A percentile compares a stretch with the other conserved stretches of the same genome.
These are phyloP conservation scores for Elaphomyces granulatus DNA, from an alignment of 495 filamentous ascomycete species.

Conservation along the genomic window DNA sequence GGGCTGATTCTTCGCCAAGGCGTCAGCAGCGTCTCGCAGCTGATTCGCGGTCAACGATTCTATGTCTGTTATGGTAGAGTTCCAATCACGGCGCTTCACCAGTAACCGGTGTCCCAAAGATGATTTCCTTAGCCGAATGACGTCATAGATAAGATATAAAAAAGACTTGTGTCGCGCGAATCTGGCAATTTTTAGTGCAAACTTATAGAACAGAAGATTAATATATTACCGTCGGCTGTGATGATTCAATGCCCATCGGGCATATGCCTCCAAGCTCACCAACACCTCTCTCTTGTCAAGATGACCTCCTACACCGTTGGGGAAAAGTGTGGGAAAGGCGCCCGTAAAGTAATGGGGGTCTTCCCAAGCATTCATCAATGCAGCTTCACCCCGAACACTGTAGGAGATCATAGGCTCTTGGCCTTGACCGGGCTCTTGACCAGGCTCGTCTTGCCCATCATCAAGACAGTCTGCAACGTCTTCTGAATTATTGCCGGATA, in stretches of 20 bases:
- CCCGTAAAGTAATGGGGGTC: constrained; percentile 9
- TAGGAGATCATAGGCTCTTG: not conserved
- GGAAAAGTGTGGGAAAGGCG: constrained; percentile 12
- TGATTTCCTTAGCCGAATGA: constrained; percentile 5
- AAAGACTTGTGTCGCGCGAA: constrained; percentile 7
- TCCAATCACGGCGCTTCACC: constrained; percentile 3
- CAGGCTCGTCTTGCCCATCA: no score
- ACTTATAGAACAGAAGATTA: not conserved
- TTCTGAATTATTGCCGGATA: no score
- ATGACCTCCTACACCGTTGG: constrained; percentile 11
- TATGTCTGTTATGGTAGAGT: not conserved
- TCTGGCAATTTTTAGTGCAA: not conserved
- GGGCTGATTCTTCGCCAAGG: not conserved
- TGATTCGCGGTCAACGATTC: constrained; percentile 1
- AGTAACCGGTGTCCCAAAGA: constrained; percentile 5
- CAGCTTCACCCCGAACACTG: not conserved
- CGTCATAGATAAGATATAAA: constrained; percentile 6
- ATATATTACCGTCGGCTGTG: constrained; percentile 8
- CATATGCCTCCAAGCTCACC: constrained; percentile 4
- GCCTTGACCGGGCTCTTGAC: no score
- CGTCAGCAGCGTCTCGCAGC: constrained; percentile 2
- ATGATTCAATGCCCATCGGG: constrained; percentile 7
- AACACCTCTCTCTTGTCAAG: constrained; percentile 4
- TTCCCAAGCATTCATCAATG: constrained; percentile 4
- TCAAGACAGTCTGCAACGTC: no score